phyloP scores from a whole-genome alignment of 805 yeast species.

The Komagataella mondaviorum region DNA sequence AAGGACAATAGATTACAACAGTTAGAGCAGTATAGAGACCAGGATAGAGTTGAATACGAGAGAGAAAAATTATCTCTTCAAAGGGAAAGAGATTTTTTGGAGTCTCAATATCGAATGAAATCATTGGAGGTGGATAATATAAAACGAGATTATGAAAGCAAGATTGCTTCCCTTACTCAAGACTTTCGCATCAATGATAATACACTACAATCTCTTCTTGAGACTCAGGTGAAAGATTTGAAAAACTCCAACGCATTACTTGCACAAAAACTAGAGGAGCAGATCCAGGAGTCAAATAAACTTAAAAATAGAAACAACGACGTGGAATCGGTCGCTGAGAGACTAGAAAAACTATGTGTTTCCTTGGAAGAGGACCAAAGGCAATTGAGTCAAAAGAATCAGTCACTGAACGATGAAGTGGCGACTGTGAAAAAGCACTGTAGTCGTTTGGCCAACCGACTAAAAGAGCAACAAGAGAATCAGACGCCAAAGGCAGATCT shows the following conservation, averaged over 20 bases:
- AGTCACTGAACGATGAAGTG: not conserved
- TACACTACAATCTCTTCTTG: not conserved
- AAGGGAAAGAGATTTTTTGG: not conserved
- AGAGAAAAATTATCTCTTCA: not conserved
- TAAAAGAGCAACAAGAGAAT: not conserved
- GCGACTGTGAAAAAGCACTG: not conserved
- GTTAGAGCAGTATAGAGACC: not conserved
- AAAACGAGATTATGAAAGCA: not conserved
- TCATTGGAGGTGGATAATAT: not conserved
- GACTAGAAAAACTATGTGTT: not conserved
- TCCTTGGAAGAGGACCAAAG: not conserved
- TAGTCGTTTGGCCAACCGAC: not conserved
- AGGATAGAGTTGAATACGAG: not conserved
- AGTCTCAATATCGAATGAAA: not conserved
- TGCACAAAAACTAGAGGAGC: not conserved
- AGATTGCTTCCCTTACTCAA: not conserved
- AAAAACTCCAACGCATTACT: not conserved
- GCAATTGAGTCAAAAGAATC: not conserved
- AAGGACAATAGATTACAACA: not conserved
- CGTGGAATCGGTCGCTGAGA: not conserved
- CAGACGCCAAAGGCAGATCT: not conserved
- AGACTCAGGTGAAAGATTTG: not conserved
- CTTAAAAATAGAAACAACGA: not conserved
- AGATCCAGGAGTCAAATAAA: not conserved
- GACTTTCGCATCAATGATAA: not conserved